These are phyloP conservation scores for Komagataella phaffii DNA, from an alignment of 805 yeast genomes.

Conservation along the genomic window DNA sequence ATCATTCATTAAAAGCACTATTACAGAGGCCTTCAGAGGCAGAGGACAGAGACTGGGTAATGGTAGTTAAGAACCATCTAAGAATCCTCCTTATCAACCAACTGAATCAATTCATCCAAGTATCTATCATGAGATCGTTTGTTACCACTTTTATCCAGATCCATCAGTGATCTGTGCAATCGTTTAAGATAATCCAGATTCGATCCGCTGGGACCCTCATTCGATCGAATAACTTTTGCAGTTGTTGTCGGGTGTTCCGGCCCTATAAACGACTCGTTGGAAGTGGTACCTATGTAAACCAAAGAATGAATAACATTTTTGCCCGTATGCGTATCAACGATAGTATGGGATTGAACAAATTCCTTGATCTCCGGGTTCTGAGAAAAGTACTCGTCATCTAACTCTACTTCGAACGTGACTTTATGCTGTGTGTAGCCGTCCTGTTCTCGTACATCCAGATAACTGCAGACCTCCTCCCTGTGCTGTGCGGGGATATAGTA, in stretches of 20 bases:
- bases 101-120: conserved; percentile 13
- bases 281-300: conserved; percentile 76
- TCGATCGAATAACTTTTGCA: conserved; percentile 41
- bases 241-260: conserved; percentile 53
- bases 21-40: conserved; percentile 17
- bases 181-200: conserved; percentile 58
- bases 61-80: not conserved
- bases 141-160: conserved; percentile 19
- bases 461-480: conserved; percentile 47
- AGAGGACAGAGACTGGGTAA: conserved; percentile 24
- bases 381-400: conserved; percentile 6
- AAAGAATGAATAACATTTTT: conserved; percentile 34
- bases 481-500: conserved; percentile 61
- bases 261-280: conserved; percentile 74
- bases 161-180: conserved; percentile 34
- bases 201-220: conserved; percentile 72
- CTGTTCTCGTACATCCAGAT: conserved; percentile 74
- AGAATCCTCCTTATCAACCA: not conserved
- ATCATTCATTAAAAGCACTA: conserved; percentile 7
- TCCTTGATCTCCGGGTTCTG: conserved; percentile 10
- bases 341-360: conserved; percentile 15
- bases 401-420: conserved; percentile 46
- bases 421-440: conserved; percentile 71
- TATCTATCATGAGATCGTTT: conserved; percentile 23
- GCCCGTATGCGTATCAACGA: conserved; percentile 15